phyloP scores from a whole-genome alignment of 768 basidiomycete genomes.

The Boletellus ananiceps region DNA sequence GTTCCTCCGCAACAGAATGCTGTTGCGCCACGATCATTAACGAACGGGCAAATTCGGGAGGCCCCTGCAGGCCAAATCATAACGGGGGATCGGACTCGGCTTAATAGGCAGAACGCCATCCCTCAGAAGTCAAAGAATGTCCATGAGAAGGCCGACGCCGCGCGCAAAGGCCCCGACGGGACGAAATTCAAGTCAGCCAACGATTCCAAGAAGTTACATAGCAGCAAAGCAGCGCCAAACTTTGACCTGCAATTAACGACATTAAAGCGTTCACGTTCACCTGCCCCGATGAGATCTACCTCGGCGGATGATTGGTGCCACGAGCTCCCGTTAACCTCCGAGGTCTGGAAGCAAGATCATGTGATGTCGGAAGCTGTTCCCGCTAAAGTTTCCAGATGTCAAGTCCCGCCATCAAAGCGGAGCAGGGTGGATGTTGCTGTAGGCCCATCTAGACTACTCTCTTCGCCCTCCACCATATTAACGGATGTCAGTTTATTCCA shows the following conservation, averaged over 20 bases:
- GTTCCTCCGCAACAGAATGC: neutral
- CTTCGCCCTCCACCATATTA: conserved; percentile 4
- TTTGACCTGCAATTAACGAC: conserved; percentile 49
- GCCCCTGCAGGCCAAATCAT: neutral
- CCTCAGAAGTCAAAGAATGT: conserved; percentile 40
- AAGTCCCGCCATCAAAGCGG: conserved; percentile 19
- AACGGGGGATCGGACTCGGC: conserved; percentile 23
- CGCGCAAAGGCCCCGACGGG: conserved; percentile 33
- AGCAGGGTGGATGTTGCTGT: neutral
- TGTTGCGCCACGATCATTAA: conserved; percentile 1
- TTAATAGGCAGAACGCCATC: conserved; percentile 19
- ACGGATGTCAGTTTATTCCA: conserved; percentile 6
- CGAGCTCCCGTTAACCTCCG: conserved; percentile 32
- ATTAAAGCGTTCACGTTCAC: conserved; percentile 21
- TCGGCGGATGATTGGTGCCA: conserved; percentile 32
- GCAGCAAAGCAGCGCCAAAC: conserved; percentile 33
- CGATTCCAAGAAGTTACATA: conserved; percentile 1
- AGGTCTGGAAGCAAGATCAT: conserved; percentile 32
- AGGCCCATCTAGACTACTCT: neutral
- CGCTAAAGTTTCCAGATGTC: conserved; percentile 31
- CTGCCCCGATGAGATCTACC: conserved; percentile 5
- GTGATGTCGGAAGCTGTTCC: conserved; percentile 31
- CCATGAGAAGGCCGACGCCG: conserved; percentile 41
- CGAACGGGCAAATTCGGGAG: conserved; percentile 1
- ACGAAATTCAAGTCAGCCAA: conserved; percentile 43